Conservation (phyloP, 2,329 filamentous ascomycete species). For the Monilinia fructigena region DNA sequence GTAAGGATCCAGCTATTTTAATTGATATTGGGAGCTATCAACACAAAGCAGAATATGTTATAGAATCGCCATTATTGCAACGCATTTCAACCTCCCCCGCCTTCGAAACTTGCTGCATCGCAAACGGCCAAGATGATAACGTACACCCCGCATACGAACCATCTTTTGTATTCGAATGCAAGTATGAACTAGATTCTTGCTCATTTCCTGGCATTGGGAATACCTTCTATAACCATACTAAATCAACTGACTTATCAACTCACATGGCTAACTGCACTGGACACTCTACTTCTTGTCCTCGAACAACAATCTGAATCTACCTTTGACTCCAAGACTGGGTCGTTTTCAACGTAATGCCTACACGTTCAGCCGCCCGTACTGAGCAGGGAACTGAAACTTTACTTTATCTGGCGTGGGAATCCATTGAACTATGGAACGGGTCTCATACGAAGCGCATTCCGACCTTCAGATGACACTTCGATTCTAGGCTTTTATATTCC, state of each 20-base stretch:
- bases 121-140: slow-evolving; percentile 78
- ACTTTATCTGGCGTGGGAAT: slow-evolving; percentile 78
- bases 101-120: slow-evolving; percentile 69
- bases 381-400: slow-evolving; percentile 87
- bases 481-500: slow-evolving; percentile 95
- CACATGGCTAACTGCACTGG: slow-evolving; percentile 73
- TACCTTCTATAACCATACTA: slow-evolving; percentile 79
- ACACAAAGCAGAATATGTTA: slow-evolving; percentile 93
- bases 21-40: slow-evolving; percentile 89
- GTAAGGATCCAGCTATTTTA: slow-evolving; percentile 74
- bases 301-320: slow-evolving; percentile 77
- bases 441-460: slow-evolving; percentile 85
- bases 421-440: slow-evolving; percentile 82
- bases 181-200: slow-evolving; percentile 98
- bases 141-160: slow-evolving; percentile 89
- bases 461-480: slow-evolving; percentile 91
- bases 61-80: slow-evolving; percentile 96
- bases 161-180: slow-evolving; percentile 90
- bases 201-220: slow-evolving; percentile 84
- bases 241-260: slow-evolving; percentile 71
- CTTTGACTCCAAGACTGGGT: slow-evolving; percentile 68
- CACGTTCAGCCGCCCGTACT: slow-evolving; percentile 78
- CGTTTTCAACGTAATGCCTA: slow-evolving; percentile 72
- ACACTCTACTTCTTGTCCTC: slow-evolving; percentile 71
- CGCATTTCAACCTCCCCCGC: slow-evolving; percentile 91